A percentile compares a stretch with the other conserved stretches of the same genome.
Conservation (phyloP, 129 eudicot genomes). For the Helichrysum umbraculigerum region DNA sequence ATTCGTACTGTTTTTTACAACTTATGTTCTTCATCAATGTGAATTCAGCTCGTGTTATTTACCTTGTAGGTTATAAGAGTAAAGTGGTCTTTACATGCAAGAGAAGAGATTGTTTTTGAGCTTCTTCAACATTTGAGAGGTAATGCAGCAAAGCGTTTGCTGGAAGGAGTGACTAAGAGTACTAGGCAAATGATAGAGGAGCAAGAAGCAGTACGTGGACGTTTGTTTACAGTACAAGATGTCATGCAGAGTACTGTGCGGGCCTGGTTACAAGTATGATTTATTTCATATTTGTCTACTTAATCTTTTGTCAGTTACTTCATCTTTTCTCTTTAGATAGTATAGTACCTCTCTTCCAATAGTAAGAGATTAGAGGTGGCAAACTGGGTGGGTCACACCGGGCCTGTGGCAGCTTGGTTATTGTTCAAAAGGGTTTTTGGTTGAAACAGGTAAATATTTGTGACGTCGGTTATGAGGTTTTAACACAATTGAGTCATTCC, state of each 20-base stretch:
- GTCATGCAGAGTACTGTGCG: constrained; percentile 95
- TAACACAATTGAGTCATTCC: background rate
- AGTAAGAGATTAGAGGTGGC: background rate
- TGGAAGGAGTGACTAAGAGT: constrained; percentile 79
- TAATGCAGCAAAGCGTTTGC: constrained; percentile 46
- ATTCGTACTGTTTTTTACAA: background rate
- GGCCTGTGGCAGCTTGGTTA: background rate
- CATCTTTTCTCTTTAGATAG: background rate
- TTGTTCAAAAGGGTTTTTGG: too few relatives aligned
- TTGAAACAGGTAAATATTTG: background rate
- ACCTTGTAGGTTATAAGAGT: constrained; percentile 77
- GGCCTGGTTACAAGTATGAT: constrained; percentile 83
- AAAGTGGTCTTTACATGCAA: constrained; percentile 95
- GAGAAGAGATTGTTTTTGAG: constrained; percentile 94
- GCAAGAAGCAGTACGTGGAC: constrained; percentile 97
- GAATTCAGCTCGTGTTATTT: constrained; percentile 3
- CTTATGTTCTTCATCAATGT: background rate
- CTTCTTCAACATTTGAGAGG: constrained; percentile 92
- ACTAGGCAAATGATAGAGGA: constrained; percentile 91
- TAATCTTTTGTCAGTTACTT: background rate
- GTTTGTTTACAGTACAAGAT: constrained; percentile 94
- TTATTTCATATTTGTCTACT: background rate
- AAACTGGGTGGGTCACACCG: background rate
- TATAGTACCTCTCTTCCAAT: background rate
- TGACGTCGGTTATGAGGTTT: background rate